These are phyloP conservation scores for Magnaporthiopsis incrustans DNA, from an alignment of 2,329 filamentous ascomycete genomes.

Conservation along the genomic window DNA sequence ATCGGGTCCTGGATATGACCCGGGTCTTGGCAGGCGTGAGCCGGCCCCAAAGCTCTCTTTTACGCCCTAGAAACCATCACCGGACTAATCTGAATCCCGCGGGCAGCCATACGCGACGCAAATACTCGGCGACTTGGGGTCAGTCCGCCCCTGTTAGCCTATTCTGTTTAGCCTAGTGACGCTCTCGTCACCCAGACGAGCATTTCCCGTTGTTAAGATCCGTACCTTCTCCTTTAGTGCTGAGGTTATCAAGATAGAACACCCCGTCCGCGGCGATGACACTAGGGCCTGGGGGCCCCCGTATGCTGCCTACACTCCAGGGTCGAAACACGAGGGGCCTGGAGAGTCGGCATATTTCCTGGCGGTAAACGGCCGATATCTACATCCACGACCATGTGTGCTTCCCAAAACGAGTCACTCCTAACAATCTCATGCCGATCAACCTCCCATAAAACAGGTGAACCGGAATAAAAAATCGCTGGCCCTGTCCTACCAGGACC, in stretches of 20 bases:
- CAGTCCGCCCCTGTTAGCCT: conserved; percentile 25
- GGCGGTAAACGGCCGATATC: conserved; percentile 45
- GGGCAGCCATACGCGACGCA: conserved; percentile 90
- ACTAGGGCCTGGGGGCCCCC: conserved; percentile 95
- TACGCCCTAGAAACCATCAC: no score
- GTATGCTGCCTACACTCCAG: conserved; percentile 69
- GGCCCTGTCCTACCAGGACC: conserved; percentile 82
- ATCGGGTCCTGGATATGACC: conserved; percentile 92
- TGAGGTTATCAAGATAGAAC: conserved; percentile 95
- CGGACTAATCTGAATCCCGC: neutral
- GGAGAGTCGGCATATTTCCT: conserved; percentile 96
- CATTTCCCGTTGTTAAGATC: neutral
- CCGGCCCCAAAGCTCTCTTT: neutral
- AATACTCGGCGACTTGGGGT: conserved; percentile 94
- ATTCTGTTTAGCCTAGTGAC: neutral
- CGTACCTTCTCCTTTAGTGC: conserved; percentile 48
- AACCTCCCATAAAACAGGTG: conserved; percentile 43
- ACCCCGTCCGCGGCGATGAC: conserved; percentile 84
- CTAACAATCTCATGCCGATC: neutral
- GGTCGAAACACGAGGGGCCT: conserved; percentile 53
- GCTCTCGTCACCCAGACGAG: neutral
- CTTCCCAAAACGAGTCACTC: no score
- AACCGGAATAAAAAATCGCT: conserved; percentile 97
- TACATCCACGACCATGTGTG: neutral
- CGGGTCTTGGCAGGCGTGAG: conserved; percentile 87